Conservation (phyloP, 2,329 filamentous ascomycete genomes). For the Trichoderma semiorbis region DNA sequence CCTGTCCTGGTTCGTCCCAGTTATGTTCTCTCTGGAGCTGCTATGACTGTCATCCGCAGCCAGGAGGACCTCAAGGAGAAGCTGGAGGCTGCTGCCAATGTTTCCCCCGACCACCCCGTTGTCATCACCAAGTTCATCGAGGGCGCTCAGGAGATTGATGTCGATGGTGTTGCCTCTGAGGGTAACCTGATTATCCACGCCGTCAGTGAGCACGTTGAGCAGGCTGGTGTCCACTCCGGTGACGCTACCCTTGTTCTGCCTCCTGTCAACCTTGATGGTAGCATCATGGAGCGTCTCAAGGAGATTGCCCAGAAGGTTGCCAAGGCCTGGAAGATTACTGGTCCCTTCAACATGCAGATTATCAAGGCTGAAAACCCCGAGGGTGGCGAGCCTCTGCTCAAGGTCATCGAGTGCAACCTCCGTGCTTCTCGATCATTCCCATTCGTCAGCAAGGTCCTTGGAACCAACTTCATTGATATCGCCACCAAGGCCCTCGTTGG, state of each 20-base stretch:
- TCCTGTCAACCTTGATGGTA: constrained; percentile 72
- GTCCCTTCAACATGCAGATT: constrained; percentile 99
- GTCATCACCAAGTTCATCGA: constrained; percentile 99
- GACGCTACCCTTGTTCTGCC: constrained; percentile 94
- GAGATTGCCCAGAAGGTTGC: constrained; percentile 95
- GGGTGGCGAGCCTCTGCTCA: constrained; percentile 71
- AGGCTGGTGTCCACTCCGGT: constrained; percentile 96
- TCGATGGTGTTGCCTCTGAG: constrained; percentile 84
- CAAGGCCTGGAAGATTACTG: constrained; percentile 94
- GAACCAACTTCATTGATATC: constrained; percentile 93
- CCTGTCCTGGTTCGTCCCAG: constrained; percentile 91
- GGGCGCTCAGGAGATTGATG: constrained; percentile 92
- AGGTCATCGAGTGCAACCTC: constrained; percentile 98
- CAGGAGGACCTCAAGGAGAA: constrained; percentile 91
- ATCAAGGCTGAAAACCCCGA: constrained; percentile 84
- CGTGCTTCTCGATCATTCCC: constrained; percentile 97
- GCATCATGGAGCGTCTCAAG: constrained; percentile 82
- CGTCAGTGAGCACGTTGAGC: constrained; percentile 92
- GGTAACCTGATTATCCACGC: constrained; percentile 89
- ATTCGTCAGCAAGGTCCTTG: constrained; percentile 95
- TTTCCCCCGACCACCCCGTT: constrained; percentile 94
- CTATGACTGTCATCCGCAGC: constrained; percentile 94
- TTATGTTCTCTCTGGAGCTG: constrained; percentile 95
- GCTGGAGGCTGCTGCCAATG: constrained; percentile 81
- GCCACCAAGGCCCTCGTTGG: constrained; percentile 90